Base-by-base conservation (phyloP, 352 stramenopile species). In the Hyaloperonospora arabidopsidis region DNA sequence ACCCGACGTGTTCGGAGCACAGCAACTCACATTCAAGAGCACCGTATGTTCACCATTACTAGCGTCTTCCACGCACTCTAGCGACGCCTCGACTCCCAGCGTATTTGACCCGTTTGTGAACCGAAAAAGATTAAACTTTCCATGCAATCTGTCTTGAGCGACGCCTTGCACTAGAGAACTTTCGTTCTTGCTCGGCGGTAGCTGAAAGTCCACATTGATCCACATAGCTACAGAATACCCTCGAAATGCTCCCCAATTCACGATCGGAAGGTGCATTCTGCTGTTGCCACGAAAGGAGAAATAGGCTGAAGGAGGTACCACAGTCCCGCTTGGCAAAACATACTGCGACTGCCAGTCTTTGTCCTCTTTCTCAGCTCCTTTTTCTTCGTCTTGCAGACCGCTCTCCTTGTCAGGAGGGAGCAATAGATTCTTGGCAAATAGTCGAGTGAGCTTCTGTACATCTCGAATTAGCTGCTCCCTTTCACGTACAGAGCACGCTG, bases 171-270 rank as follows among this genome's bases (percentile, higher is more conserved):
- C 36, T 38, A 28, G 52, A 10, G 43, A 40, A 4, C 39, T 14
- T n/a, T 63, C 47, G 14, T 50, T 59, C 49, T 59, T 67, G 2
- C 48, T 59, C 19, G 67, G 41, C 7, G 38, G 40, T 12, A 65
- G 8, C 48, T 36, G 59, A 40, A 77, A 77, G 25, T 72, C 68
- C 13, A 86, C 57, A 39, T 81, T 74, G 35, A 91, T 63, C 84
- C 84, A 93, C 19, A 93, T 35, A 32, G 77, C 76, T 21, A 93
- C 67, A 3, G 84, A 83, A 60, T 89, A 93, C 0, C 80, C 80
- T 21, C 84, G 77, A 54, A 93, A 93, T 15, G 72, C 67, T 15
- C 65, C 70, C 84, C 84, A 93, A 57, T 89, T 77, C 28, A 93
- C 67, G 19, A 87, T 74, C 4, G 84, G 84, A 23, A 93, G 57